Evolutionary conservation across 306 rosid species (phyloP).

Genomic region (Pachyrhizus erosus): DNA sequence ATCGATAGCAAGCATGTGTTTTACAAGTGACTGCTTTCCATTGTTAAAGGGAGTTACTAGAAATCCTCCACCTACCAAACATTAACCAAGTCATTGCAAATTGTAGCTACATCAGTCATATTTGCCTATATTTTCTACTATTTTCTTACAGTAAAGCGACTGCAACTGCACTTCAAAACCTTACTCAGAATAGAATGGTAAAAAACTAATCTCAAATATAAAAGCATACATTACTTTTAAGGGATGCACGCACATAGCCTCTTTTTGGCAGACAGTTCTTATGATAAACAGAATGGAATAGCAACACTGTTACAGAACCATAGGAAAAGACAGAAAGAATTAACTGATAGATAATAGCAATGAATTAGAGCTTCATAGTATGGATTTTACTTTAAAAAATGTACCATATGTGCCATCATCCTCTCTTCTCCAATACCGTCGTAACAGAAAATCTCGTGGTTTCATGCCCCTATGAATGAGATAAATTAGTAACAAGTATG

Average conservation of each 20-base stretch:
- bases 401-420: conserved; percentile 93
- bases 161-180: background rate
- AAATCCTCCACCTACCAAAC: conserved; percentile 82
- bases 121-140: background rate
- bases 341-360: conserved; percentile 19
- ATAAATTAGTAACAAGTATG: background rate
- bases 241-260: conserved; percentile 85
- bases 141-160: background rate
- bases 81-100: background rate
- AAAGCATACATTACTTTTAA: conserved; percentile 85
- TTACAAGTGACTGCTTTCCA: conserved; percentile 78
- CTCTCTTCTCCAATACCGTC: conserved; percentile 90
- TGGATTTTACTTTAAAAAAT: conserved; percentile 1
- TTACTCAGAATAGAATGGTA: background rate
- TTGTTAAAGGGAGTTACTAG: conserved; percentile 73
- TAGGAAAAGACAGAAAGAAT: conserved; percentile 7
- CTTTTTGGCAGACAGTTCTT: conserved; percentile 64
- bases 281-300: conserved; percentile 79
- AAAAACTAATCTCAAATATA: conserved; percentile 31
- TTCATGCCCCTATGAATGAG: conserved; percentile 76
- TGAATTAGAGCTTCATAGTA: background rate
- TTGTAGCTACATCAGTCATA: background rate
- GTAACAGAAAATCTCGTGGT: conserved; percentile 72
- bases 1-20: conserved; percentile 91
- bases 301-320: conserved; percentile 63